Evolutionary conservation across 2,329 filamentous ascomycete genomes (phyloP).

Genomic region (Grosmannia serpens): DNA sequence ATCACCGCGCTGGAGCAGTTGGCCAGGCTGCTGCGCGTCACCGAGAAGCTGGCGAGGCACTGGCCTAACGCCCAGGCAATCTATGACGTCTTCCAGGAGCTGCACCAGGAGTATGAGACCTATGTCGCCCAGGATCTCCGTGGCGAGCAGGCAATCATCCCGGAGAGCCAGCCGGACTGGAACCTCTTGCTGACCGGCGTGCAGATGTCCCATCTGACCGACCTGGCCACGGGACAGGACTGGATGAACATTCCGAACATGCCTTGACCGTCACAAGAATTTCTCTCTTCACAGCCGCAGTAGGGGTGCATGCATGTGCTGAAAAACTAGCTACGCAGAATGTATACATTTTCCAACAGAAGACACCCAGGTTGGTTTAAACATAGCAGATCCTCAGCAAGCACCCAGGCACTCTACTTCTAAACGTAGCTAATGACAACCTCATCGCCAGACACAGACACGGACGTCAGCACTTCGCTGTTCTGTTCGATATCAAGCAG

Average conservation of each 20-base stretch:
- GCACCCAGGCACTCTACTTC: neutral
- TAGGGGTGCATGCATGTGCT: too few relatives aligned
- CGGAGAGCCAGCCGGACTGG: neutral
- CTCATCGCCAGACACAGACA: neutral
- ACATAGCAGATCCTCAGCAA: neutral
- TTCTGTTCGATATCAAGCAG: conserved; percentile 19
- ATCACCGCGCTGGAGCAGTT: neutral
- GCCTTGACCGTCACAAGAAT: too few relatives aligned
- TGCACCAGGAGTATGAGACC: conserved; percentile 4
- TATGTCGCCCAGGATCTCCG: conserved; percentile 1
- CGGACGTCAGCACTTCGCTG: conserved; percentile 10
- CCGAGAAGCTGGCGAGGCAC: neutral
- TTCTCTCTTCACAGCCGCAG: too few relatives aligned
- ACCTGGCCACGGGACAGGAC: neutral
- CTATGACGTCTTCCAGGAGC: conserved; percentile 1
- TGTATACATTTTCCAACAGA: neutral
- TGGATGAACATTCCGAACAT: conserved; percentile 1
- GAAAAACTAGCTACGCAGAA: too few relatives aligned
- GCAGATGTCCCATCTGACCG: neutral
- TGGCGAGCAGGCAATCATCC: conserved; percentile 1
- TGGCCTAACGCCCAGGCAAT: conserved; percentile 4
- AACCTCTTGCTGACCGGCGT: neutral
- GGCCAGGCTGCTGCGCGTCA: neutral
- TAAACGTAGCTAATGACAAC: neutral
- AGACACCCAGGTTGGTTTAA: neutral